Conservation (phyloP, 352 stramenopile genomes). For the Globisporangium polare region DNA sequence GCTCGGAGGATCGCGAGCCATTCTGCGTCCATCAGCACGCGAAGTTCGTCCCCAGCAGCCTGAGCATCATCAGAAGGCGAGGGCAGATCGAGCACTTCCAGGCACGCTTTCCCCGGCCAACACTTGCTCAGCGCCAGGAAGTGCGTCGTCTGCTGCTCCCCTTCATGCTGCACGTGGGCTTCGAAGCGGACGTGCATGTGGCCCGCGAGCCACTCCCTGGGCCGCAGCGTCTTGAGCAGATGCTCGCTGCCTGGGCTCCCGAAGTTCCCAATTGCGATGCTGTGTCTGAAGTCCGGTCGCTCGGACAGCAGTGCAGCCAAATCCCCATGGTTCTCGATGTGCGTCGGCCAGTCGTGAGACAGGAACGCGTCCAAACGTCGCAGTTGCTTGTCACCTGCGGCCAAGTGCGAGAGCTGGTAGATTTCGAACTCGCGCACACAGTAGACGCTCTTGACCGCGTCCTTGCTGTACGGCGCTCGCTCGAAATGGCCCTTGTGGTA, state of each 20-base stretch:
- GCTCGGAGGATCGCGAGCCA: conserved; percentile 84
- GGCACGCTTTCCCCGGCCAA: conserved; percentile 70
- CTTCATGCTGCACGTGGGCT: conserved; percentile 66
- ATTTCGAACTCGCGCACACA: conserved; percentile 86
- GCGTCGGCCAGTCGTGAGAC: conserved; percentile 93
- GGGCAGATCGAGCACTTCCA: conserved; percentile 77
- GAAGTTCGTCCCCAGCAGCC: conserved; percentile 4
- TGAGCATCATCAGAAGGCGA: not conserved
- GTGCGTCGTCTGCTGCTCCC: conserved; percentile 37
- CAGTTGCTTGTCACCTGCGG: not conserved
- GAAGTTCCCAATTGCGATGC: conserved; percentile 79
- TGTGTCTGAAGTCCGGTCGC: conserved; percentile 84
- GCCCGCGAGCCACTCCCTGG: conserved; percentile 91
- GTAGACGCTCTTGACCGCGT: conserved; percentile 85
- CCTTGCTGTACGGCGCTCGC: conserved; percentile 14
- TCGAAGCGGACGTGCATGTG: conserved; percentile 95
- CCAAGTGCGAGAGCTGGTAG: conserved; percentile 58
- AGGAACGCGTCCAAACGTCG: conserved; percentile 83
- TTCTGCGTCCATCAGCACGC: conserved; percentile 75
- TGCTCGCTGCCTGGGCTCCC: conserved; percentile 76
- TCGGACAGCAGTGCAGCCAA: conserved; percentile 46
- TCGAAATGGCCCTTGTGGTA: conserved; percentile 82
- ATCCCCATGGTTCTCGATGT: conserved; percentile 89
- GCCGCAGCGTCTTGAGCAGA: conserved; percentile 78
- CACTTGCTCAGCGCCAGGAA: conserved; percentile 96